These are phyloP conservation scores for Fusarium sp. DNA, from an alignment of 2,329 filamentous ascomycete genomes.

Conservation along the genomic window DNA sequence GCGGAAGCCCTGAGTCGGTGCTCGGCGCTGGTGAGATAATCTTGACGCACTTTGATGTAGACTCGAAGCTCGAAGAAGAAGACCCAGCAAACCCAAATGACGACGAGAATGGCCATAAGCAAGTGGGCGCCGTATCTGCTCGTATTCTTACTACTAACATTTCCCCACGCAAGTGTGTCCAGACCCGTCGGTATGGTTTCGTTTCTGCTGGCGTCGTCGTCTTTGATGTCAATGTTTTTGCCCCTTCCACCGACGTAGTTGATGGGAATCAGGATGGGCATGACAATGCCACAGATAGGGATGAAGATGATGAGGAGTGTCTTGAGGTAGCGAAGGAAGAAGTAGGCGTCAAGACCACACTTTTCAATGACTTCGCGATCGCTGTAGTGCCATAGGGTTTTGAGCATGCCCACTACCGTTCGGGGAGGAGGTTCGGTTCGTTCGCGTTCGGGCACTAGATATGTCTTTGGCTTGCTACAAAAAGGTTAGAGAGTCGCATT, in stretches of 20 bases:
- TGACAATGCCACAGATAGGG: slow-evolving; percentile 79
- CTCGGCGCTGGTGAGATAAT: slow-evolving; percentile 93
- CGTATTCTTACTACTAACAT: slow-evolving; percentile 76
- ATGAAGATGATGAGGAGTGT: slow-evolving; percentile 90
- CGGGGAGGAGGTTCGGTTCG: slow-evolving; percentile 80
- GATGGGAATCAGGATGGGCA: slow-evolving; percentile 88
- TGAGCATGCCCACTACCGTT: slow-evolving; percentile 63
- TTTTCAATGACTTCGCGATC: slow-evolving; percentile 91
- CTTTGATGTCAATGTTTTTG: slow-evolving; percentile 58
- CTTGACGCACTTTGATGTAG: slow-evolving; percentile 93
- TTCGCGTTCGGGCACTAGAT: slow-evolving; percentile 86
- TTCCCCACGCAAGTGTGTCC: slow-evolving; percentile 88
- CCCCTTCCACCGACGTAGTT: slow-evolving; percentile 81
- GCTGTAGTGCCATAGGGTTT: slow-evolving; percentile 74
- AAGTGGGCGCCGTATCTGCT: slow-evolving; percentile 86
- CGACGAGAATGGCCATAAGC: slow-evolving; percentile 79
- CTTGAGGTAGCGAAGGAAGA: slow-evolving; percentile 89
- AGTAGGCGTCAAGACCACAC: slow-evolving; percentile 95
- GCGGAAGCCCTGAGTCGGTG: slow-evolving; percentile 94
- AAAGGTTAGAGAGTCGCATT: slow-evolving; percentile 6
- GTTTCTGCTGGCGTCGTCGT: slow-evolving; percentile 47
- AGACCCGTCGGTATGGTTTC: slow-evolving; percentile 66
- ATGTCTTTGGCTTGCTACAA: slow-evolving; percentile 82
- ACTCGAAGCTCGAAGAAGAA: slow-evolving; percentile 88
- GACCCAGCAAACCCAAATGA: slow-evolving; percentile 87